Evolutionary conservation across 2,329 filamentous ascomycete genomes (phyloP).

Genomic region (Fusarium armeniacum): DNA sequence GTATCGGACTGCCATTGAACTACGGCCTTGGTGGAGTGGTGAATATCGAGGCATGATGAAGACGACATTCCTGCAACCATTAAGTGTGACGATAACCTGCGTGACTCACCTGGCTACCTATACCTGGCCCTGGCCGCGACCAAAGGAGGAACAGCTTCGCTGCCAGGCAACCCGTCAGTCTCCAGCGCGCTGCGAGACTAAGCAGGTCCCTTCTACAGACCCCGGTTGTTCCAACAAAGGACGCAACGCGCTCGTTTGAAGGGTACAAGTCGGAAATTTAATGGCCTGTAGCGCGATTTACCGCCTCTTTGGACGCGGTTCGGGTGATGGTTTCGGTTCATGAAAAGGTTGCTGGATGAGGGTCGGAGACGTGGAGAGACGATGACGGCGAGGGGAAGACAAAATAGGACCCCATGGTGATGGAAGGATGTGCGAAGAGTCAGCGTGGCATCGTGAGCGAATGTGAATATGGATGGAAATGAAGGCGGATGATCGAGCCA

Average conservation of each 20-base stretch:
- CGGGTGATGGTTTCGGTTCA: background rate
- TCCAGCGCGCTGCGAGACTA: slow-evolving; percentile 37
- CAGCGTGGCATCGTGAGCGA: background rate
- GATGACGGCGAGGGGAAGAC: background rate
- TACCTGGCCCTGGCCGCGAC: background rate
- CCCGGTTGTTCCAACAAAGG: slow-evolving; percentile 34
- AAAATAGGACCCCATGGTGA: background rate
- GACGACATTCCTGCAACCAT: slow-evolving; percentile 23
- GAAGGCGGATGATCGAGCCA: background rate
- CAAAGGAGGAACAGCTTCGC: slow-evolving; percentile 35
- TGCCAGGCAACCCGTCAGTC: slow-evolving; percentile 29
- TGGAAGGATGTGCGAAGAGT: background rate
- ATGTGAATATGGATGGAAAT: background rate
- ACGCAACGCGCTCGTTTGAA: slow-evolving; percentile 26
- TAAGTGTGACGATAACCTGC: slow-evolving; percentile 3
- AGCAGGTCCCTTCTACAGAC: slow-evolving; percentile 31
- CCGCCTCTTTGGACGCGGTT: slow-evolving; percentile 21
- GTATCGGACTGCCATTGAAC: slow-evolving; percentile 15
- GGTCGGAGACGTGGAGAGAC: too few species aligned
- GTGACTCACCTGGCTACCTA: background rate
- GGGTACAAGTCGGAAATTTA: slow-evolving; percentile 35
- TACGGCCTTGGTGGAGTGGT: slow-evolving; percentile 19
- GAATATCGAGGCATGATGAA: slow-evolving; percentile 17
- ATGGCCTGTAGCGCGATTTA: slow-evolving; percentile 29
- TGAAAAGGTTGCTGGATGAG: background rate